A percentile compares a stretch with the other conserved stretches of the same genome.
Conservation (phyloP, 2,329 filamentous ascomycete species). For the Pseudonectria foliicola region DNA sequence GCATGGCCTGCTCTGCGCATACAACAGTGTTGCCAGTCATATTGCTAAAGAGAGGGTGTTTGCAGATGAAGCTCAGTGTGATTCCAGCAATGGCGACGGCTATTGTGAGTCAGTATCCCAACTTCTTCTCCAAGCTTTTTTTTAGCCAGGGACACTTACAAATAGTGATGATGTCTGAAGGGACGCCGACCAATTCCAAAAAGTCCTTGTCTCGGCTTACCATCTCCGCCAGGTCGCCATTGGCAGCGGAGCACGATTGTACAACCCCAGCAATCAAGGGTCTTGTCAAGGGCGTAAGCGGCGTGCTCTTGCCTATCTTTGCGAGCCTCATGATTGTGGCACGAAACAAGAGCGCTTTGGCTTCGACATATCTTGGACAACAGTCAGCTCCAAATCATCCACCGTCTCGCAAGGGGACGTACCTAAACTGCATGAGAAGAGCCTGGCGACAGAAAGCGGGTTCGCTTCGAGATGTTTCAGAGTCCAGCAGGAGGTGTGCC, state of each 20-base stretch:
- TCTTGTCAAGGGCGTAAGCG: conserved; percentile 9
- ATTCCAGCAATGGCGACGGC: conserved; percentile 18
- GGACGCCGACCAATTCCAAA: conserved; percentile 13
- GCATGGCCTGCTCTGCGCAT: conserved; percentile 12
- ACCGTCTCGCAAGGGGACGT: not conserved
- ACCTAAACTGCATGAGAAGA: conserved; percentile 16
- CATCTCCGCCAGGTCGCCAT: conserved; percentile 17
- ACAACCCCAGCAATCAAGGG: conserved; percentile 14
- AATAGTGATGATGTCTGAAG: conserved; percentile 14
- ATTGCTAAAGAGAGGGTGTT: conserved; percentile 15
- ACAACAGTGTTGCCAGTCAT: conserved; percentile 11
- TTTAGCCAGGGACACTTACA: conserved; percentile 7
- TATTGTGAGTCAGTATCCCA: conserved; percentile 6
- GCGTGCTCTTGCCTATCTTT: conserved; percentile 2
- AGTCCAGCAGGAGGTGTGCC: conserved; percentile 13
- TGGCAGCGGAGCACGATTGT: conserved; percentile 15
- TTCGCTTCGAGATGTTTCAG: conserved; percentile 11
- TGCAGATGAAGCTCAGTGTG: conserved; percentile 16
- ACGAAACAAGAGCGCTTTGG: conserved; percentile 15
- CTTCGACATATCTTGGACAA: conserved; percentile 14
- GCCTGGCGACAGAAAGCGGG: conserved; percentile 16
- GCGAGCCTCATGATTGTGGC: conserved; percentile 17
- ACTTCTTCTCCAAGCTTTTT: rapidly evolving
- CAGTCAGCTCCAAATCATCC: conserved; percentile 3
- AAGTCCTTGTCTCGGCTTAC: conserved; percentile 15